A percentile compares a stretch with the other conserved stretches of the same genome.
phyloP scores from a whole-genome alignment of 345 rosid species.

The Aquilaria yunnanensis region DNA sequence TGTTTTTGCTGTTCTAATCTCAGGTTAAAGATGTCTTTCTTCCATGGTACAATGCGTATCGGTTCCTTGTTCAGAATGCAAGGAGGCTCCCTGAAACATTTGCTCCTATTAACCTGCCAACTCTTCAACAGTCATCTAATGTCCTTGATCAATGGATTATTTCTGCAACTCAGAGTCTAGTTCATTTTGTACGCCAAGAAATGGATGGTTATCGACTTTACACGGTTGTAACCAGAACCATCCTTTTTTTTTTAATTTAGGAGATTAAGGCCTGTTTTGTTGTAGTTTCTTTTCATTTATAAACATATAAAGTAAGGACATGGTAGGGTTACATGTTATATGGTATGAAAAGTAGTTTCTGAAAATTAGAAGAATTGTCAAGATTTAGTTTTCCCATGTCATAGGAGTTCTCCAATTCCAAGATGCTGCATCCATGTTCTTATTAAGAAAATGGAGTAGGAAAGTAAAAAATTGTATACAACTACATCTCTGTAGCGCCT shows the following conservation, averaged over 20 bases:
- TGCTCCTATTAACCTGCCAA: constrained; percentile 52
- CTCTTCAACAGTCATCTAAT: constrained; percentile 64
- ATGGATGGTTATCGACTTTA: constrained; percentile 95
- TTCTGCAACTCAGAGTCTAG: constrained; percentile 99
- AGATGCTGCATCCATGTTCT: too few relatives aligned
- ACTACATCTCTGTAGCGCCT: too few relatives aligned
- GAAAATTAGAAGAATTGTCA: too few relatives aligned
- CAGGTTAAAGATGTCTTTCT: constrained; percentile 99
- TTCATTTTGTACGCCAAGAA: constrained; percentile 78
- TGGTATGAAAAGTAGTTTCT: too few relatives aligned
- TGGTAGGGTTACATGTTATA: too few relatives aligned
- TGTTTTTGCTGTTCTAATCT: constrained; percentile 11
- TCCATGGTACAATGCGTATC: constrained; percentile 99
- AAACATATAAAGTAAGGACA: too few relatives aligned
- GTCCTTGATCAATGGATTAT: constrained; percentile 98
- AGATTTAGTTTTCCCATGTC: too few relatives aligned
- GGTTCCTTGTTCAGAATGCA: constrained; percentile 97
- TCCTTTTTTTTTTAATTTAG: constrained; percentile 5
- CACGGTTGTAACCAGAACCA: constrained; percentile 48
- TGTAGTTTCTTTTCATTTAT: not conserved
- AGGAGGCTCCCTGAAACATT: constrained; percentile 78
- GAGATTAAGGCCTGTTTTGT: not conserved
- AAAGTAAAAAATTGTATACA: too few relatives aligned
- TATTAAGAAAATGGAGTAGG: too few relatives aligned
- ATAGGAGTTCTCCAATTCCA: too few relatives aligned